Base-by-base conservation (phyloP, 768 basidiomycete genomes). In the Collybiopsis confluens region DNA sequence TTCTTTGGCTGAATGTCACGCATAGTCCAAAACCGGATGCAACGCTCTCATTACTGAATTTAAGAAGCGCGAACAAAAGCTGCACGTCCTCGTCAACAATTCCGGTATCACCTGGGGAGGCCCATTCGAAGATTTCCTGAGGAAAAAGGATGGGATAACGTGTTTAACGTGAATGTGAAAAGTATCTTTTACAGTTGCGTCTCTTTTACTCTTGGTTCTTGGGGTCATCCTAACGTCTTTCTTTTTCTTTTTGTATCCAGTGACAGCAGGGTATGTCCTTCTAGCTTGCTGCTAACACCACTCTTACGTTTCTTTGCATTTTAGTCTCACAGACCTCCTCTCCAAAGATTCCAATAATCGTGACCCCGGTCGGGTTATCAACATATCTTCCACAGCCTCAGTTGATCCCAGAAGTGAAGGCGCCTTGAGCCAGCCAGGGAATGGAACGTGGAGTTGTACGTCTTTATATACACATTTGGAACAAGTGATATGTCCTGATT, bases 31-130 rank as follows among this genome's bases (percentile, higher is more conserved):
- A 70, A 83, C 85, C 0, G 92, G 92, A 5, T 91, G 90, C 61
- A 82, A 93, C 51, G 77, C 78, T 0, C 78, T 94, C 58, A 80
- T 85, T 42, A 68, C 72, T 2, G 81, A 84, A 49, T 81, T 93
- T 66, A 83, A 83, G 58, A 77, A 80, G 59, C 80, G 79, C 49
- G 90, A 90, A 65, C 68, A 65, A 55, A 90, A 85, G 58, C 73
- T 95, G 0, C 87, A 94, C 60, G 84, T 93, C 48, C 79, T 94
- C 5, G 80, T 93, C 41, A 92, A 91, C 68, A 92, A 92, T 68
- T 86, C 86, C 8, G 91, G 90, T 6, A 82, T 81, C 24, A 77
- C 86, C 16, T 92, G 90, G 90, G 90, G 88, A 16, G 82, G 85
- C 7, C 75, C 82, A 0, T 89, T 77, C 64, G 71, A 79, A 9